A percentile compares a stretch with the other conserved stretches of the same genome.
Conservation (phyloP, 257 asterid genomes). For the Solanum ossicruentum region DNA sequence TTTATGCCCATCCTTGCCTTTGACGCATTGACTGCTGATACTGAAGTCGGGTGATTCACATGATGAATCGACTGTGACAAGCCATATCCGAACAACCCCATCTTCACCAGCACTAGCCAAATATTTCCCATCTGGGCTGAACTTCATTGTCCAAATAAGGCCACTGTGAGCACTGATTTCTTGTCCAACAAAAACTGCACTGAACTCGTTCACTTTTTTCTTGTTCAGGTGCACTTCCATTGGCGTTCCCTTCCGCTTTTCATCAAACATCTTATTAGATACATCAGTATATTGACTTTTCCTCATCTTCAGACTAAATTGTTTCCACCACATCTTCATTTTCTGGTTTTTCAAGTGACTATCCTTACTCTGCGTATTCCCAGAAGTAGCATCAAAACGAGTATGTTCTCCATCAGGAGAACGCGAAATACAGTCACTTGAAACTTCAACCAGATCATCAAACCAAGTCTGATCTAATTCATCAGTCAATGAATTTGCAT, state of each 20-base stretch:
- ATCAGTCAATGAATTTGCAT: conserved; percentile 35
- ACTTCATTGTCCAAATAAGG: conserved; percentile 58
- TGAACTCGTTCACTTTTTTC: conserved; percentile 42
- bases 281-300: conserved; percentile 3
- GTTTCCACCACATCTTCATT: conserved; percentile 40
- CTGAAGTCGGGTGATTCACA: conserved; percentile 4
- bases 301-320: conserved; percentile 18
- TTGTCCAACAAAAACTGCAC: conserved; percentile 40
- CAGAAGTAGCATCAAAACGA: neutral
- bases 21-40: neutral
- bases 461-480: conserved; percentile 24
- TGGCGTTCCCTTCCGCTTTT: conserved; percentile 2
- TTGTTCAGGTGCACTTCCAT: conserved; percentile 23
- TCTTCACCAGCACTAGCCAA: conserved; percentile 83
- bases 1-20: neutral
- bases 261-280: conserved; percentile 1
- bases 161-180: conserved; percentile 56
- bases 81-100: conserved; percentile 65
- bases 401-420: neutral
- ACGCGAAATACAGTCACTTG: conserved; percentile 2
- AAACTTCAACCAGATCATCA: conserved; percentile 8
- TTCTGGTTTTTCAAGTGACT: conserved; percentile 18
- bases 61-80: conserved; percentile 22
- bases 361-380: neutral
- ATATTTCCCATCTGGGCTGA: conserved; percentile 64